Evolutionary conservation across 2,329 filamentous ascomycete species (phyloP), one percentile per base, ranked within the genome.

Genomic region (Zymoseptoria pseudotritici): DNA sequence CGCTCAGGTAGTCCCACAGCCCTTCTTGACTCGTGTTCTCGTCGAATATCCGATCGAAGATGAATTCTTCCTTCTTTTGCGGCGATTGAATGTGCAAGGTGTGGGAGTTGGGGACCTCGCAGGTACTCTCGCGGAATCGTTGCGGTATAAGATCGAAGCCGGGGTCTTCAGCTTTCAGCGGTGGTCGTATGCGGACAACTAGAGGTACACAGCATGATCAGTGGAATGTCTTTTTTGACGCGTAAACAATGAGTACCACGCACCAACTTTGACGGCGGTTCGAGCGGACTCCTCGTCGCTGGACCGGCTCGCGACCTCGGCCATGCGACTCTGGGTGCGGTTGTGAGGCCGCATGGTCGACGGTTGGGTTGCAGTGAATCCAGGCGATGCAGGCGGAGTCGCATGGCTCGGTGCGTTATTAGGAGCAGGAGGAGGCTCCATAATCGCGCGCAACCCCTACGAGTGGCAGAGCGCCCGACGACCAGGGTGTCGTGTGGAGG

Each of bases 101-200:
- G 6, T 91, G 97, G 52, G 89, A 82, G 17, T 91, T 90, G 10
- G 88, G 91, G 61, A 93, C 90, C 66, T 97, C 91, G 63, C 95
- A 91, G 80, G 93, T 96, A 49, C 92, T 88, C 65, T 88, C 86
- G 75, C 96, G 93, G 72, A 99, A 99, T 70, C 94, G 86, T 75
- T 96, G 92, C 13, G 94, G 94, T 60, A 99, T 94, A 65, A 97
- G 84, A 65, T 99, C 94, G 78, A 84, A 99, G 63, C 92, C 93
- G 5, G 94, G 94, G 74, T 99, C 94, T 66, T 83, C 84, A 5
- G 91, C 80, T 68, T 87, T 86, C 59, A 97, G 81, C 57, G 93
- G 88, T 54, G 94, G 94, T 69, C 94, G 90, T 54, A 97, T 88
- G 73, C 94, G 91, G 69, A 99, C 91, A 74, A 89, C 94, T 97